Percentiles rank a stretch among this genome's conserved stretches.
These are phyloP conservation scores for Ajuga chamaepitys DNA, from an alignment of 257 asterid genomes.

Conservation along the genomic window DNA sequence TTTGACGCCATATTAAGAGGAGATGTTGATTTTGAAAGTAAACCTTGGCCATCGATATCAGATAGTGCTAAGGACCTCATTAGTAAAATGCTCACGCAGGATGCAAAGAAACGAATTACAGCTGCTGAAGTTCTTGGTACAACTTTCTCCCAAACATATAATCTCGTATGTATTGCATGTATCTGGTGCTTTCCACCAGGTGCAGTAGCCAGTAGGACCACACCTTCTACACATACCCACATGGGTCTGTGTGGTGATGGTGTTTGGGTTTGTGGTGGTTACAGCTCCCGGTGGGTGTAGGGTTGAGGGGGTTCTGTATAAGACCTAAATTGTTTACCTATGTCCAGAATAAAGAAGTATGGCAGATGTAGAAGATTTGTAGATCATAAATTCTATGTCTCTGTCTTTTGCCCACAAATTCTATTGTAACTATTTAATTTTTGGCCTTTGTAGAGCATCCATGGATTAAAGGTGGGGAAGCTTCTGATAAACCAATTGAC, in stretches of 20 bases:
- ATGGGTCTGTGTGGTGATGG: no score
- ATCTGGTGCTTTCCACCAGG: no score
- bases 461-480: conserved; percentile 80
- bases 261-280: no score
- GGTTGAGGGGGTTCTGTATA: no score
- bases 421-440: neutral
- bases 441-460: conserved; percentile 57
- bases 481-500: conserved; percentile 78
- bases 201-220: no score
- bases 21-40: conserved; percentile 49
- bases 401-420: no score
- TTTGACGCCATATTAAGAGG: conserved; percentile 63
- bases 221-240: no score
- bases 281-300: no score
- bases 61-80: conserved; percentile 74
- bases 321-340: no score
- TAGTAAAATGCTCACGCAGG: conserved; percentile 56
- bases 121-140: conserved; percentile 85
- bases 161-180: neutral
- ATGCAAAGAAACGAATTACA: conserved; percentile 57
- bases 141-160: neutral
- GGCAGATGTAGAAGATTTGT: no score
- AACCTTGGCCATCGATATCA: conserved; percentile 76
- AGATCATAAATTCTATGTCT: no score
- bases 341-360: no score